phyloP scores from a whole-genome alignment of 208 protist species.

The Leptomonas pyrrhocoris region DNA sequence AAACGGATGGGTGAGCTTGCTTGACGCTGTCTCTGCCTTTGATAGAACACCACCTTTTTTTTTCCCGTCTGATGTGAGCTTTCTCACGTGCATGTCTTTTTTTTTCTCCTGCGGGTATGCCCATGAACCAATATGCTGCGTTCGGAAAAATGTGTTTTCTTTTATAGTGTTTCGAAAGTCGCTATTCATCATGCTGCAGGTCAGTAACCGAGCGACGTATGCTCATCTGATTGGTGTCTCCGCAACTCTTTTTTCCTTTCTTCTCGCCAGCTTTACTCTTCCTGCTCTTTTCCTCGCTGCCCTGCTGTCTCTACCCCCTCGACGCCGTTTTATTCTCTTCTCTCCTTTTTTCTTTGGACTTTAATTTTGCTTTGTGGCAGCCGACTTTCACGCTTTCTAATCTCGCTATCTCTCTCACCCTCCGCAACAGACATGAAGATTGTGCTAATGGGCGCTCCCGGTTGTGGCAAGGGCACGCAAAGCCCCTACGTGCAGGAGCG shows the following conservation, averaged over 20 bases:
- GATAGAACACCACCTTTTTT: too few relatives aligned
- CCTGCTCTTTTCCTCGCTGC: not conserved
- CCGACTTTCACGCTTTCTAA: not conserved
- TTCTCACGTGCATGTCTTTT: too few relatives aligned
- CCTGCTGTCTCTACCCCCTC: not conserved
- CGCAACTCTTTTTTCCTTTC: not conserved
- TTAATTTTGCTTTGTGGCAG: not conserved
- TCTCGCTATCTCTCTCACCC: not conserved
- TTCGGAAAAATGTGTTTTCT: too few relatives aligned
- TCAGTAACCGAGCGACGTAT: too few relatives aligned
- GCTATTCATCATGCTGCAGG: too few relatives aligned
- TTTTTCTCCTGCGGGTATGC: too few relatives aligned
- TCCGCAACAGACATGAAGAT: conserved; percentile 71
- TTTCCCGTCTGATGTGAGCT: too few relatives aligned
- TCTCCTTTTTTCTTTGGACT: not conserved
- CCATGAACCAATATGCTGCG: too few relatives aligned
- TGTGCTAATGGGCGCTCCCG: conserved; percentile 91
- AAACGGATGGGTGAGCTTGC: too few relatives aligned
- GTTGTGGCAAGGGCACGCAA: conserved; percentile 95
- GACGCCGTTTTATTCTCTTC: not conserved
- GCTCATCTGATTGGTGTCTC: too few relatives aligned
- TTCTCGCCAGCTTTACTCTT: not conserved
- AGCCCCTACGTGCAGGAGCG: conserved; percentile 86
- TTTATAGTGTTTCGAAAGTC: too few relatives aligned
- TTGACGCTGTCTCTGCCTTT: too few relatives aligned